A percentile compares a stretch with the other conserved stretches of the same genome.
phyloP scores from a whole-genome alignment of 2,329 filamentous ascomycete species.

The Uncinocarpus reesii region DNA sequence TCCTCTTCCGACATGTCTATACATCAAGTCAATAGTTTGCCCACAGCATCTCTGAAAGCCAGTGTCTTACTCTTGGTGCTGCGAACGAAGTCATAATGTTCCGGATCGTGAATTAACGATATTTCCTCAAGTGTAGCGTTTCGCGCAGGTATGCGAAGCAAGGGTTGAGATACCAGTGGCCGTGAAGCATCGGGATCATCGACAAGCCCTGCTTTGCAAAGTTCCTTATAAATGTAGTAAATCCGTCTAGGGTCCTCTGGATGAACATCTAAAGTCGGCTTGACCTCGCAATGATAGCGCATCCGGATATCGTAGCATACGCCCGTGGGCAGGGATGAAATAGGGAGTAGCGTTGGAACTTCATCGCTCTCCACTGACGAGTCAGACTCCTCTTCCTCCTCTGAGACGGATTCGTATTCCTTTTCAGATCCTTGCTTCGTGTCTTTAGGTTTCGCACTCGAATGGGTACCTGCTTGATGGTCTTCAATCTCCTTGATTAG shows the following conservation, averaged over 20 bases:
- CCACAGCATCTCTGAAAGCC: neutral
- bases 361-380: constrained; percentile 29
- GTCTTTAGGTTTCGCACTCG: neutral
- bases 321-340: constrained; percentile 54
- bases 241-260: constrained; percentile 91
- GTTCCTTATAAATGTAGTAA: constrained; percentile 81
- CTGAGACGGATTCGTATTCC: neutral
- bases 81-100: constrained; percentile 70
- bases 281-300: constrained; percentile 85
- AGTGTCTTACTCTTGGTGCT: constrained; percentile 38
- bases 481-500: constrained; percentile 14
- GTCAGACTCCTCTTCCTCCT: constrained; percentile 29
- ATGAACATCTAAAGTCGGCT: constrained; percentile 60
- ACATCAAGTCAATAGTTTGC: neutral
- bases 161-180: constrained; percentile 43
- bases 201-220: constrained; percentile 71
- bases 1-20: constrained; percentile 46
- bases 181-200: constrained; percentile 47
- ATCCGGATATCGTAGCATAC: constrained; percentile 89
- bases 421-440: constrained; percentile 15
- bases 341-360: constrained; percentile 35
- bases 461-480: constrained; percentile 7
- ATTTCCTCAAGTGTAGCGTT: constrained; percentile 72
- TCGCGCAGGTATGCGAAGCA: constrained; percentile 64
- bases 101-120: constrained; percentile 62